Evolutionary conservation across 768 basidiomycete species (phyloP).

Genomic region (Agaricus sinodeliciosus): DNA sequence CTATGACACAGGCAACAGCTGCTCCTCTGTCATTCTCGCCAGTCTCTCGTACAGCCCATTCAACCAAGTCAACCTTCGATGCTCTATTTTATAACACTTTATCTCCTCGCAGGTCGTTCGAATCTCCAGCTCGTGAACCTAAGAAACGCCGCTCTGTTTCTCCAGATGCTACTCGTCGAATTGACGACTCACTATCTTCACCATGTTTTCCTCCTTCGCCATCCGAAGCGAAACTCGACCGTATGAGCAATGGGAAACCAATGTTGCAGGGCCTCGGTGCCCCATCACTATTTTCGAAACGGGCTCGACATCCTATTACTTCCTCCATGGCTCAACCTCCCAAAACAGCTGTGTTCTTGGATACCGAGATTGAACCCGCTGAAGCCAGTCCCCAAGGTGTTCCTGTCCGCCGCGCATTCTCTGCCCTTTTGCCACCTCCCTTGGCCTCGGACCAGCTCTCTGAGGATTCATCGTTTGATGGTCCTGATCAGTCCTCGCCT

Average conservation of each 20-base stretch:
- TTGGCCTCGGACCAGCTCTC: constrained; percentile 40
- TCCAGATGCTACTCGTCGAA: constrained; percentile 35
- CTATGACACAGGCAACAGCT: constrained; percentile 17
- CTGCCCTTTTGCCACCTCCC: constrained; percentile 56
- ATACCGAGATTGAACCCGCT: constrained; percentile 19
- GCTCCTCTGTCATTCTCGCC: constrained; percentile 25
- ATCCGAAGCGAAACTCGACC: constrained; percentile 39
- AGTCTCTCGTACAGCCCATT: constrained; percentile 42
- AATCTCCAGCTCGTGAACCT: constrained; percentile 35
- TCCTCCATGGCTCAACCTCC: constrained; percentile 53
- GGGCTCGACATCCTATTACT: constrained; percentile 58
- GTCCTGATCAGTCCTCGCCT: constrained; percentile 69
- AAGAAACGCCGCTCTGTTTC: constrained; percentile 56
- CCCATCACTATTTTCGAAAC: constrained; percentile 49
- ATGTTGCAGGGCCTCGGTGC: constrained; percentile 46
- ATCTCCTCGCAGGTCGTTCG: constrained; percentile 44
- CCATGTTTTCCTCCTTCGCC: constrained; percentile 46
- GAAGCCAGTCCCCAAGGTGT: constrained; percentile 28
- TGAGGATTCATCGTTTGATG: constrained; percentile 59
- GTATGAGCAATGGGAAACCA: constrained; percentile 45
- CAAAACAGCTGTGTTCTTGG: constrained; percentile 36
- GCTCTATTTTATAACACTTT: constrained; percentile 53
- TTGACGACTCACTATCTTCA: constrained; percentile 38
- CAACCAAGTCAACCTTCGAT: constrained; percentile 48
- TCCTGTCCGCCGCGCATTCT: constrained; percentile 66